Base-by-base conservation (phyloP, 495 filamentous ascomycete genomes). In the Penicillium pancosmium region DNA sequence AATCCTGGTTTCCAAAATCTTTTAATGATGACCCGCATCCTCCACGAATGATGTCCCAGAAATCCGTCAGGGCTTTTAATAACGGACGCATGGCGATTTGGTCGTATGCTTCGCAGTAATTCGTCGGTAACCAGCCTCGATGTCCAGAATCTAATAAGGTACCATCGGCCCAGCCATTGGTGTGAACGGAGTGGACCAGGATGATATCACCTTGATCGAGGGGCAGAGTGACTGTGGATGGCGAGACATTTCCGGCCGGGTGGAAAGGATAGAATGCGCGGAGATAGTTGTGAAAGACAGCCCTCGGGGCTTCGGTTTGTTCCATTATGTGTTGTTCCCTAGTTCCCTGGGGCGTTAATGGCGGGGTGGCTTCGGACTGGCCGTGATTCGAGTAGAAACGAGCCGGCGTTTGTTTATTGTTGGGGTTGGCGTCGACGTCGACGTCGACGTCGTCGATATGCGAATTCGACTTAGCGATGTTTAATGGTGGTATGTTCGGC, bases 91-190 rank as follows among this genome's bases (percentile, higher is more conserved):
- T 93, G 51, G 90, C 85, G 19, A 91, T 80, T 48, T 91, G 88
- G 60, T 96, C 90, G 70, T 97, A 99, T 11, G 90, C 83, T 70
- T 97, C 91, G 78, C 95, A 99, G 71, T 98, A 98, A 72, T 99
- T 99, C 4, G 95, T 98, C 31, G 95, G 95, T 56, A 99, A 78
- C 95, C 95, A 99, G 56, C 95, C 95, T 65, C 95, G 84, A 55
- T 88, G 88, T 16, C 93, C 94, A 12, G 91, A 89, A 53, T 89
- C 83, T 53, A 99, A 75, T 46, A 97, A 79, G n/a, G 95, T 99
- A 41, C 95, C 95, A 73, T 99, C 95, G 41, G 94, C 95, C 95
- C 95, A 99, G 65, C 95, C 95, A 78, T 97, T 99, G 50, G 91
- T 92, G 76, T 99, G 95, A 63, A 99, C 89, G 13, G 94, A 97